These are phyloP conservation scores for Fragaria iinumae DNA, from an alignment of 306 rosid species.

Conservation along the genomic window DNA sequence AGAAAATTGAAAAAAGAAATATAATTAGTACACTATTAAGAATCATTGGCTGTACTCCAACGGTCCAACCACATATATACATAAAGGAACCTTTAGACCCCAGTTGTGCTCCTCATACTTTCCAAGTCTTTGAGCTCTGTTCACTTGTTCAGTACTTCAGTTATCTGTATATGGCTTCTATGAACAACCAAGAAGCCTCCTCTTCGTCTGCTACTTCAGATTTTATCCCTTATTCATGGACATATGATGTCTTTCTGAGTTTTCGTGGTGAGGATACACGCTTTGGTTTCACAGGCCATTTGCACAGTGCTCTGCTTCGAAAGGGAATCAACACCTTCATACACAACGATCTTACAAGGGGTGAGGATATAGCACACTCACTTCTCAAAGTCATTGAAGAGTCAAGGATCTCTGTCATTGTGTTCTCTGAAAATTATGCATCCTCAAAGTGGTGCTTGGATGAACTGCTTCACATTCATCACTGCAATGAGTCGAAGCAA, in stretches of 20 bases:
- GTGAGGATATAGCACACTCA: background rate
- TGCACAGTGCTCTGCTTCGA: background rate
- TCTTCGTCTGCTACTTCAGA: background rate
- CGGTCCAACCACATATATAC: too few relatives aligned
- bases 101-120: background rate
- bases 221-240: background rate
- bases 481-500: background rate
- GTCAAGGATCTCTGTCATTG: background rate
- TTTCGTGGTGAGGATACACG: background rate
- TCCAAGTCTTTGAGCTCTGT: background rate
- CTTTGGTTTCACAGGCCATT: background rate
- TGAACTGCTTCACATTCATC: background rate
- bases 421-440: background rate
- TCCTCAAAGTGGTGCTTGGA: too few relatives aligned
- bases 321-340: background rate
- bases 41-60: too few relatives aligned
- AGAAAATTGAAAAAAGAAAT: too few relatives aligned
- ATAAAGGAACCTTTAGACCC: too few relatives aligned
- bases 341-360: background rate
- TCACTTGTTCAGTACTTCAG: background rate
- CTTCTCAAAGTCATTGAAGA: background rate
- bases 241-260: background rate
- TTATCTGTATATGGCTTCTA: background rate
- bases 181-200: background rate
- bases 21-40: too few relatives aligned